Conservation (phyloP, 495 filamentous ascomycete genomes). For the Chaetomium tenue region DNA sequence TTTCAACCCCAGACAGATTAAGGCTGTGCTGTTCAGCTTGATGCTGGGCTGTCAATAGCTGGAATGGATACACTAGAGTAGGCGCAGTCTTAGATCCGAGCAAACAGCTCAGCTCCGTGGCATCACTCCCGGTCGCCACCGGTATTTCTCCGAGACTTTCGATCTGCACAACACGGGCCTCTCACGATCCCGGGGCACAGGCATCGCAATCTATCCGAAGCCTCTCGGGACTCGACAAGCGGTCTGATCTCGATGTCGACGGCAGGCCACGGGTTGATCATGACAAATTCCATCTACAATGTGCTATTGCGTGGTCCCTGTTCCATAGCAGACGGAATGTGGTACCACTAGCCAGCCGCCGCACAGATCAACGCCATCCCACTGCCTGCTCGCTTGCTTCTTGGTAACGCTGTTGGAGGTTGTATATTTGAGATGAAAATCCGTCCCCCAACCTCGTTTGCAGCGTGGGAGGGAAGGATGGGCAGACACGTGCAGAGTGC, state of each 20-base stretch:
- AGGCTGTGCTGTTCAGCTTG: constrained; percentile 11
- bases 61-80: not conserved
- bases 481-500: constrained; percentile 14
- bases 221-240: not conserved
- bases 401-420: not conserved
- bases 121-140: not conserved
- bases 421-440: constrained; percentile 14
- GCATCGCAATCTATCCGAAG: not conserved
- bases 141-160: not conserved
- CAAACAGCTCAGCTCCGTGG: constrained; percentile 7
- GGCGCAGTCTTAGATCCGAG: not conserved
- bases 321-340: constrained; percentile 14
- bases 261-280: not conserved
- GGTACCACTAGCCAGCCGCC: constrained; percentile 6
- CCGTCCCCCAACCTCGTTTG: not conserved
- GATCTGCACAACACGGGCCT: not conserved
- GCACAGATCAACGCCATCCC: not conserved
- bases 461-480: constrained; percentile 7
- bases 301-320: not conserved
- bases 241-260: constrained; percentile 10
- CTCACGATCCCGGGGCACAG: not conserved
- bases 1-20: not conserved
- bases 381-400: not conserved
- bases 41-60: not conserved
- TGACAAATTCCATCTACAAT: constrained; percentile 2